Conservation (phyloP, 2,329 filamentous ascomycete genomes). For the Thelonectria blattea region DNA sequence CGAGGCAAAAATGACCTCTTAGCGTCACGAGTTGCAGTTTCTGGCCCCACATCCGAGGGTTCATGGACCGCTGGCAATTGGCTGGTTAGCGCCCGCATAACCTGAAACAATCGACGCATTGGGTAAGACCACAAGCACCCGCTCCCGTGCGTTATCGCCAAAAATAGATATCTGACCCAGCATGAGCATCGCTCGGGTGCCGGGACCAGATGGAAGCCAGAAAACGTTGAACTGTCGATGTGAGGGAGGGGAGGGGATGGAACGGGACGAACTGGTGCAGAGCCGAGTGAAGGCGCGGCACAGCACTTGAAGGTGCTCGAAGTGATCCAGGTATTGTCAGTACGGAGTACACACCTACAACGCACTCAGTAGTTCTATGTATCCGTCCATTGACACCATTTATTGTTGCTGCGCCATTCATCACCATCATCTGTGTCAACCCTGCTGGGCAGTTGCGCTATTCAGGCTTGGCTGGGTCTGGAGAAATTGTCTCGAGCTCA, state of each 20-base stretch:
- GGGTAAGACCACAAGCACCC: constrained; percentile 24
- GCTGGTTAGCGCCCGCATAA: constrained; percentile 41
- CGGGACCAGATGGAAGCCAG: constrained; percentile 1
- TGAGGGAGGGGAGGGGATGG: constrained; percentile 1
- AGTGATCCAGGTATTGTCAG: neutral
- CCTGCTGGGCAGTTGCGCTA: constrained; percentile 33
- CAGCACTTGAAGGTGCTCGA: neutral
- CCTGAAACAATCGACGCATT: constrained; percentile 45
- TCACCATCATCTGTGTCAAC: constrained; percentile 29
- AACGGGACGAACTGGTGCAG: constrained; percentile 17
- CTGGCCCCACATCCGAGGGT: constrained; percentile 20
- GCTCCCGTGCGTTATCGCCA: constrained; percentile 22
- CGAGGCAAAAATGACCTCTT: constrained; percentile 1
- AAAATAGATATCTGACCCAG: constrained; percentile 33
- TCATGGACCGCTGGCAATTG: constrained; percentile 32
- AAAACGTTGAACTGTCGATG: constrained; percentile 7
- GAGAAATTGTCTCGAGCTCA: constrained; percentile 29
- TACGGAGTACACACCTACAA: too few species aligned
- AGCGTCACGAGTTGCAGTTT: neutral
- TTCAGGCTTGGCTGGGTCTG: constrained; percentile 24
- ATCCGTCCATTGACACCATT: constrained; percentile 3
- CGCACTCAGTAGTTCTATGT: too few species aligned
- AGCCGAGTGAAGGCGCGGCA: neutral
- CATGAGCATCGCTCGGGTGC: constrained; percentile 8
- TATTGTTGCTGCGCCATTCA: constrained; percentile 6